These are phyloP conservation scores for Eutrema salsugineum DNA, from an alignment of 441 rosid species.

Conservation along the genomic window DNA sequence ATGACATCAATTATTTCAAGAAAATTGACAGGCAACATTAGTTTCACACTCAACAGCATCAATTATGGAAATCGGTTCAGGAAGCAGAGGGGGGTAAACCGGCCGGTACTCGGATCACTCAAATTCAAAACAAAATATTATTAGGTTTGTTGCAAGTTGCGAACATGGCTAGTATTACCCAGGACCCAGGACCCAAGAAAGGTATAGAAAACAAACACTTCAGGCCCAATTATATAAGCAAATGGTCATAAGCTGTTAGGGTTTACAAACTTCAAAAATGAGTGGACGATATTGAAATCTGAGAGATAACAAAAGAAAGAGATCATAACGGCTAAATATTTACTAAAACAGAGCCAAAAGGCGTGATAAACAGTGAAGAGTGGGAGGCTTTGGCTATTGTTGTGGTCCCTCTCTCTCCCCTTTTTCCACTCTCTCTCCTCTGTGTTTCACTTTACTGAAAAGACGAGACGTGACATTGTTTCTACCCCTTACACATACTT, in stretches of 20 bases:
- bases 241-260: conserved; percentile 11
- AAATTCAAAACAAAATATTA: neutral
- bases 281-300: neutral
- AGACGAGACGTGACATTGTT: conserved; percentile 26
- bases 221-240: neutral
- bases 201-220: neutral
- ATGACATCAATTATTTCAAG: neutral
- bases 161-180: neutral
- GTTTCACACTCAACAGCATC: neutral
- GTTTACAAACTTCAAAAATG: conserved; percentile 11
- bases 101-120: neutral
- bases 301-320: neutral
- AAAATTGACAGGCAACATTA: neutral
- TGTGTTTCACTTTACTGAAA: conserved; percentile 18
- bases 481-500: neutral
- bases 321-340: conserved; percentile 21
- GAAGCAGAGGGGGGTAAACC: neutral
- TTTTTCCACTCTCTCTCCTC: neutral
- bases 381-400: neutral
- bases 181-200: neutral
- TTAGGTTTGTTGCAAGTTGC: neutral
- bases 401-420: conserved; percentile 12
- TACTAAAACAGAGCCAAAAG: neutral
- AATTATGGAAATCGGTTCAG: neutral
- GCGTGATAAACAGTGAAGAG: conserved; percentile 10